Base-by-base conservation (phyloP, 2,329 filamentous ascomycete species). In the Torrubiellomyces zombiae region DNA sequence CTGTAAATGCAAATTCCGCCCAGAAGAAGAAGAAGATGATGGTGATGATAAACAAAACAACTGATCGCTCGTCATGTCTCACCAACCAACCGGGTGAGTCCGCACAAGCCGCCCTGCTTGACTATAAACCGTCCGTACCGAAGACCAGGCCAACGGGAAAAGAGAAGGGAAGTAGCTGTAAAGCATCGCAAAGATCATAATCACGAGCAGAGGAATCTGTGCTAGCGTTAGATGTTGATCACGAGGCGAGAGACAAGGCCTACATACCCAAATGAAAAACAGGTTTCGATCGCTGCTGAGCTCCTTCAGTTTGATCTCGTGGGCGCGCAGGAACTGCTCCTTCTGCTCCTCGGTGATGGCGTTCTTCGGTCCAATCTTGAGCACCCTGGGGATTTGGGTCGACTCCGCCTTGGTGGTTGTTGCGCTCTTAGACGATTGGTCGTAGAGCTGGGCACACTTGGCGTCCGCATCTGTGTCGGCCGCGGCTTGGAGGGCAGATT, bases 221-320 rank as follows among this genome's bases (percentile, higher is more conserved):
- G 9, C 15, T 15, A 11, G 10, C 6, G 9, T 6, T 5, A 9
- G 6, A 24, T 4, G 11, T 11, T 11, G 14, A 23, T 9, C 4
- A 16, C 13, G 7, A 10, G 9, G 7, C 7, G 15, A n/a, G 14
- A 8, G 5, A 17, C 17, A 24, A 16, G 16, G 9, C 10, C 14
- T 14, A 48, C 57, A 40, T 61, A 75, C 69, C 72, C 72, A 77
- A 38, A 77, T 60, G 36, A 75, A 71, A 53, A 73, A 76, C 22
- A 77, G 53, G 42, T 75, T 74, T 37, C 63, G 61, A 39, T 77
- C 72, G 30, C 64, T 66, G 35, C 67, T 62, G 31, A 74, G 51
- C 31, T 58, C 61, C 59, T 75, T 75, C 38, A 72, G 53, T 44
- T 67, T 73, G 42, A 63, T 58, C 28, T 70, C 64, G 33, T 70